Percentiles rank a stretch among this genome's conserved stretches.
Conservation (phyloP, 768 basidiomycete species). For the Guyanaporus albipodus region DNA sequence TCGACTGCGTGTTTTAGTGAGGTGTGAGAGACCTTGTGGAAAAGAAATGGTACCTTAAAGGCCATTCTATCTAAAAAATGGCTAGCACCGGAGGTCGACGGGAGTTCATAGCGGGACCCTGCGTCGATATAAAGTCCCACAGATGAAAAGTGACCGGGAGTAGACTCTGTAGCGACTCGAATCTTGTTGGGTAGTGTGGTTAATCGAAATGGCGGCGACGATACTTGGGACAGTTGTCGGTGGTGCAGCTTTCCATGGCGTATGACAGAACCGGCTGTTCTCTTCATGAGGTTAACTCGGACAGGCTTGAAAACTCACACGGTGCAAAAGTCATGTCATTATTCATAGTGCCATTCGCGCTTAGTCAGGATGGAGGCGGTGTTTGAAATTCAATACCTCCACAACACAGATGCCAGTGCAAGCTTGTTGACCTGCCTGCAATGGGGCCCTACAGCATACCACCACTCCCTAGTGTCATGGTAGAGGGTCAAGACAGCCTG, state of each 20-base stretch:
- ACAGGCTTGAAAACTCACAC: slow-evolving; percentile 6
- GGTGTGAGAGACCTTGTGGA: too few species aligned
- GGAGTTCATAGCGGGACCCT: slow-evolving; percentile 84
- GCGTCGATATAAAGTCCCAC: slow-evolving; percentile 93
- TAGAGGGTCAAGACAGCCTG: too few species aligned
- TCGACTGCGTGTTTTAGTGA: slow-evolving; percentile 51
- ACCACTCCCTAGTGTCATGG: too few species aligned
- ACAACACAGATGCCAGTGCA: too few species aligned
- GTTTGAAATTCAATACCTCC: too few species aligned
- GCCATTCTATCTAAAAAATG: slow-evolving; percentile 96
- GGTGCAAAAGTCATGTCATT: too few species aligned
- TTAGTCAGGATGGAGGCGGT: too few species aligned
- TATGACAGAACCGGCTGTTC: slow-evolving; percentile 35
- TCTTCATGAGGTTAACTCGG: slow-evolving; percentile 35
- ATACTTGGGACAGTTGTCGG: slow-evolving; percentile 25
- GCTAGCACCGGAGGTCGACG: slow-evolving; percentile 70
- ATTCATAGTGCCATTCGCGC: too few species aligned
- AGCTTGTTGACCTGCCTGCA: too few species aligned
- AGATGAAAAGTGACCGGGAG: slow-evolving; percentile 92
- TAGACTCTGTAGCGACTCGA: slow-evolving; percentile 84
- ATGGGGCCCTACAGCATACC: too few species aligned
- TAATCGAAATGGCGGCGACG: slow-evolving; percentile 46
- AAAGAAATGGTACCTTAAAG: slow-evolving; percentile 85
- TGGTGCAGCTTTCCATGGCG: slow-evolving; percentile 34
- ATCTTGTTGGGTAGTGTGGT: slow-evolving; percentile 91